Percentiles rank a stretch among this genome's conserved stretches.
Evolutionary conservation across 2,329 filamentous ascomycete genomes (phyloP).

Genomic region (Talaromyces sp.): DNA sequence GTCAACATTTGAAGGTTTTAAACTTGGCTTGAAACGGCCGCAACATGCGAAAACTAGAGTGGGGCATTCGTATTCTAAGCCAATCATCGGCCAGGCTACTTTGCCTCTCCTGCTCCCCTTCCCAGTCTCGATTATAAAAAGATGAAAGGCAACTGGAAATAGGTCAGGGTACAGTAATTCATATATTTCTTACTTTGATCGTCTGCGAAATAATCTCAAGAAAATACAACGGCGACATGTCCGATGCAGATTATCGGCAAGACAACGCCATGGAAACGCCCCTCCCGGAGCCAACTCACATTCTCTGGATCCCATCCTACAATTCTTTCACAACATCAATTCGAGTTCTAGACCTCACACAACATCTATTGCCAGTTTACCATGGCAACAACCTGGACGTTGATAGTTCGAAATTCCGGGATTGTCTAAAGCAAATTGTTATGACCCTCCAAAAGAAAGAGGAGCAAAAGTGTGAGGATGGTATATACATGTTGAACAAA

Average conservation of each 20-base stretch:
- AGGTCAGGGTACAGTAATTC: neutral
- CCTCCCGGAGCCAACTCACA: neutral
- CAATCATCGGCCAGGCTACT: neutral
- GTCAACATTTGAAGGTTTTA: neutral
- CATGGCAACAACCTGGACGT: neutral
- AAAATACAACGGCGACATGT: neutral
- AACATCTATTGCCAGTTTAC: neutral
- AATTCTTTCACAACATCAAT: constrained; percentile 1
- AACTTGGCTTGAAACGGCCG: neutral
- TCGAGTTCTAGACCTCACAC: neutral
- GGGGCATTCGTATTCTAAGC: neutral
- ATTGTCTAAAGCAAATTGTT: neutral
- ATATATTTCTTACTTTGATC: neutral
- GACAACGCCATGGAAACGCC: neutral
- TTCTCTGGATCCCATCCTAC: neutral
- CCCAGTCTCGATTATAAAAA: neutral
- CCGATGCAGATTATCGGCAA: neutral
- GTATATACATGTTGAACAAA: neutral
- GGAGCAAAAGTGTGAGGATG: neutral
- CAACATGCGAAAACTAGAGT: neutral
- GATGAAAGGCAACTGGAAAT: neutral
- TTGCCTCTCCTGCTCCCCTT: neutral
- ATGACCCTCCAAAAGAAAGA: neutral
- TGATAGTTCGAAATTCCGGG: neutral
- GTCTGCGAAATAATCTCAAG: neutral